These are phyloP conservation scores for Epichloe gansuensis DNA, from an alignment of 2,329 filamentous ascomycete species.

Conservation along the genomic window DNA sequence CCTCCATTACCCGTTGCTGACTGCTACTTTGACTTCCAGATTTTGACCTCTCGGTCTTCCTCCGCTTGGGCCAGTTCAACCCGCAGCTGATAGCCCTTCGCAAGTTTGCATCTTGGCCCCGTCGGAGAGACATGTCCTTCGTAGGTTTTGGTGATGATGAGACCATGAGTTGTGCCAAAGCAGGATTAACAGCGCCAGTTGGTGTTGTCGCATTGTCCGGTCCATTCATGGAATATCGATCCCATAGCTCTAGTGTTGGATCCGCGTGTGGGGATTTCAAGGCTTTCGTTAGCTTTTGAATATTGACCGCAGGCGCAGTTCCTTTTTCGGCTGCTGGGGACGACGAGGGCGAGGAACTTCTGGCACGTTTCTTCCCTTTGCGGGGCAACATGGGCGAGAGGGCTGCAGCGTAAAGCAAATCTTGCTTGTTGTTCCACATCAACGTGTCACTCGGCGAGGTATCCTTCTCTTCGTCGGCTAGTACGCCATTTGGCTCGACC, in stretches of 20 bases:
- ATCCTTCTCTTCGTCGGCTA: constrained; percentile 31
- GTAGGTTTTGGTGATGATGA: constrained; percentile 56
- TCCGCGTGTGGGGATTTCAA: constrained; percentile 57
- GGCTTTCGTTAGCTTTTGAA: constrained; percentile 43
- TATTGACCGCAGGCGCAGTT: constrained; percentile 37
- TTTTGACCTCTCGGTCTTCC: constrained; percentile 41
- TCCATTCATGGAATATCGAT: constrained; percentile 48
- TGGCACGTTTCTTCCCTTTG: constrained; percentile 51
- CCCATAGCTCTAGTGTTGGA: constrained; percentile 65
- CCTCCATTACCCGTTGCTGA: constrained; percentile 28
- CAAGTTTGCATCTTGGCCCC: constrained; percentile 30
- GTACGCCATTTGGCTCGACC: constrained; percentile 29
- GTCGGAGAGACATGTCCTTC: constrained; percentile 27
- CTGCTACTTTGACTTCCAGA: constrained; percentile 20
- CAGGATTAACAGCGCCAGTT: constrained; percentile 38
- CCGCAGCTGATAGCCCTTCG: constrained; percentile 58
- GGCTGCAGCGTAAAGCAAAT: constrained; percentile 25
- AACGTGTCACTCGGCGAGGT: constrained; percentile 48
- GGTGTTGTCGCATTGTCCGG: constrained; percentile 28
- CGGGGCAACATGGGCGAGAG: constrained; percentile 37
- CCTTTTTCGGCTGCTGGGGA: constrained; percentile 45
- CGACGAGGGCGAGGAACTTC: constrained; percentile 60
- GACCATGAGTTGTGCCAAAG: constrained; percentile 51
- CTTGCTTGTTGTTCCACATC: constrained; percentile 43
- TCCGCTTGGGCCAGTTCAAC: constrained; percentile 57